Conservation (phyloP, 2,329 filamentous ascomycete genomes). For the Colletotrichum incanum region DNA sequence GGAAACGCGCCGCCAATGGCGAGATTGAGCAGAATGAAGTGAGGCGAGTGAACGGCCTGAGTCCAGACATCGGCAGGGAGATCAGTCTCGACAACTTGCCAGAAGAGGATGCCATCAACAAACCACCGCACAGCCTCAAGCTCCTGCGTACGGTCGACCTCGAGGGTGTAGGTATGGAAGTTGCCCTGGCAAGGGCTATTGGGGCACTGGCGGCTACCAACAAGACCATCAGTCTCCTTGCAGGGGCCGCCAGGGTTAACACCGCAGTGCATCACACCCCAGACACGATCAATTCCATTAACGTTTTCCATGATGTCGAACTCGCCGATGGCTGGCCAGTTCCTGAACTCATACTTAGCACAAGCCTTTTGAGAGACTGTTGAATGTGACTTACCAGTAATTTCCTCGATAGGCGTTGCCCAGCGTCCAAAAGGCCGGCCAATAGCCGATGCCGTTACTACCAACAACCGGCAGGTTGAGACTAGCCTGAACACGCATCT, state of each 20-base stretch:
- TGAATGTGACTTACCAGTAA: constrained; percentile 45
- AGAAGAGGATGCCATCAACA: constrained; percentile 51
- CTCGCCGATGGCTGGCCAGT: constrained; percentile 62
- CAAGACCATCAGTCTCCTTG: constrained; percentile 57
- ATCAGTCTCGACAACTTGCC: constrained; percentile 47
- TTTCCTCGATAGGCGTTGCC: constrained; percentile 56
- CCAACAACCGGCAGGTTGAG: constrained; percentile 59
- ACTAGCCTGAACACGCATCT: constrained; percentile 56
- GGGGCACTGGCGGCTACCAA: constrained; percentile 32
- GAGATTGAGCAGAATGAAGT: constrained; percentile 58
- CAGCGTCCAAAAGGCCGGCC: constrained; percentile 65
- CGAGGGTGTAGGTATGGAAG: constrained; percentile 54
- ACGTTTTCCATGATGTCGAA: constrained; percentile 62
- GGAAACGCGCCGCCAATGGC: constrained; percentile 58
- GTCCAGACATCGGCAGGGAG: constrained; percentile 53
- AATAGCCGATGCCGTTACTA: constrained; percentile 53
- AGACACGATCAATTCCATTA: constrained; percentile 56
- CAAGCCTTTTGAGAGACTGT: too few species aligned
- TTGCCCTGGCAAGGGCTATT: constrained; percentile 47
- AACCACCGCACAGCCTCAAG: constrained; percentile 55
- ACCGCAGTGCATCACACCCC: constrained; percentile 61
- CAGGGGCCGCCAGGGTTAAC: constrained; percentile 58
- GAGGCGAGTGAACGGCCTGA: constrained; percentile 48
- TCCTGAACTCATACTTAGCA: constrained; percentile 33
- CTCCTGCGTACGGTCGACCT: constrained; percentile 52